These are phyloP conservation scores for Crithidia sp. DNA, from an alignment of 208 protist genomes.

Conservation along the genomic window DNA sequence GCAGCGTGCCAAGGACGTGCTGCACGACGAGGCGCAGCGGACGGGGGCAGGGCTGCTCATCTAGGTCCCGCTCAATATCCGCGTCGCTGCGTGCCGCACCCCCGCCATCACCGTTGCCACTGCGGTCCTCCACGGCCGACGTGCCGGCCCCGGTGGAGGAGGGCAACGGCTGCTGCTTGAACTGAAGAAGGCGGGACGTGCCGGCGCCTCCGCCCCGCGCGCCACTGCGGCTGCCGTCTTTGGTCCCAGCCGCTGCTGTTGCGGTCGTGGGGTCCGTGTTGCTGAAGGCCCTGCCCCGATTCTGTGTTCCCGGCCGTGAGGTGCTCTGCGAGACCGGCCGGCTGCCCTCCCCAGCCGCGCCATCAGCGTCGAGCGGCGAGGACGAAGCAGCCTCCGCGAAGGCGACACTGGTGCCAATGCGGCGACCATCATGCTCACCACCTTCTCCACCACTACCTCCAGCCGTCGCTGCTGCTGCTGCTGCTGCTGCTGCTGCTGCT, in stretches of 20 bases:
- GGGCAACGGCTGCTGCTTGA: slow-evolving; percentile 15
- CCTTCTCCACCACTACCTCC: not conserved
- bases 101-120: not conserved
- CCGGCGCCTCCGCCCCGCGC: not conserved
- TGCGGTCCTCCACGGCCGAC: not conserved
- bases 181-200: slow-evolving; percentile 30
- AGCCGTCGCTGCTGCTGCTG: not conserved
- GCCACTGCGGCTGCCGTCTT: not conserved
- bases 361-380: not conserved
- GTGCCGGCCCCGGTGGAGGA: not conserved
- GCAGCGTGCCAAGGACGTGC: slow-evolving; percentile 62
- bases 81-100: slow-evolving; percentile 17
- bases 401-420: not conserved
- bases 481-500: not conserved
- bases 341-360: not conserved
- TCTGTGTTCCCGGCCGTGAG: not conserved
- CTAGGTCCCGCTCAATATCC: slow-evolving; percentile 64
- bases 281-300: too few species aligned
- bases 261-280: too few species aligned
- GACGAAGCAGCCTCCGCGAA: not conserved
- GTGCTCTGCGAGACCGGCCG: slow-evolving; percentile 2
- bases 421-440: slow-evolving; percentile 2
- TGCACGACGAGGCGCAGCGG: slow-evolving; percentile 82
- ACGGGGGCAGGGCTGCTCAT: slow-evolving; percentile 78
- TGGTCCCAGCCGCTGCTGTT: not conserved